Base-by-base conservation (phyloP, 306 rosid genomes). In the Psophocarpus tetragonolobus region DNA sequence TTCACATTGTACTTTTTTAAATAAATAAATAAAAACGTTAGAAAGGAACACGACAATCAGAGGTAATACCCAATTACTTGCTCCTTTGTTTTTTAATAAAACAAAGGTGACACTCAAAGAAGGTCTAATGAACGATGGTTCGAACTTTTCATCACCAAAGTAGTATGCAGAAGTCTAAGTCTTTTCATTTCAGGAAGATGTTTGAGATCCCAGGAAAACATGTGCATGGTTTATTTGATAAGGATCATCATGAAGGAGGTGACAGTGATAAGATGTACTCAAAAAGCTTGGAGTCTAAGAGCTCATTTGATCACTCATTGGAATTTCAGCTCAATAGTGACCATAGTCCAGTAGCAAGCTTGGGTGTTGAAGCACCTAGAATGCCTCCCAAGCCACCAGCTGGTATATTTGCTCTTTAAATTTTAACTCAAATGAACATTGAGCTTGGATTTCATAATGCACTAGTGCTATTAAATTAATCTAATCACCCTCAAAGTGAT, bases 121-220 rank as follows among this genome's bases (percentile, higher is more conserved):
- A 48, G 81, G 68, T 78, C 20, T 48, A 18, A 32, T 60, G 47
- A 75, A 86, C 73, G n/a, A 92, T 95, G 97, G 93, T 88, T 88
- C 82, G 93, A 26, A 82, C 92, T 38, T 83, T 89, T 38, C 26
- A 77, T 32, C 79, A 82, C 21, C 88, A 82, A 76, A 14, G 29
- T 12, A 86, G 84, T 75, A 69, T 91, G 84, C 97, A 90, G 68
- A 90, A 92, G 67, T 75, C 88, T 0, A 86, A 29, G 82, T 92
- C 99, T 24, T 96, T 96, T 79, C 86, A 88, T 65, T 51, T 92
- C n/a, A 87, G 76, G 41, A 89, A 41, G 82, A 87, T 90, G 92
- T 80, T 91, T 75, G 98, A 93, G 36, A 78, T 70, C 29, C 88
- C 87, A 8, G 91, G 93, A 20, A 79, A 87, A 66, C 85, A 88